Base-by-base conservation (phyloP, 768 basidiomycete species). In the Punctularia strigosozonata region DNA sequence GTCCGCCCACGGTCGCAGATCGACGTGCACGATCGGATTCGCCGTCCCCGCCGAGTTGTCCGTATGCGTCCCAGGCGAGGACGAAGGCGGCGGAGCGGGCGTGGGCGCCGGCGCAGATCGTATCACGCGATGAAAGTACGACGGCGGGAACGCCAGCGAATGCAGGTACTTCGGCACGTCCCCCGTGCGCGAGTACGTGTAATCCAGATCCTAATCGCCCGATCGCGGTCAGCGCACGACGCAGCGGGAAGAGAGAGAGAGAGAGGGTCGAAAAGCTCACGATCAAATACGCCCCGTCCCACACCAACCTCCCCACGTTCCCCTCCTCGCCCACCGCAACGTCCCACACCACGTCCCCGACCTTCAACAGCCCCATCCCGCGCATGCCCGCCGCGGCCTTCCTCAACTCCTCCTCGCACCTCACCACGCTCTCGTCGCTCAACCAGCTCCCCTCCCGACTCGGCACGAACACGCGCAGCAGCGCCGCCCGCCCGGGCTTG, bases 211-310 rank as follows among this genome's bases (percentile, higher is more conserved):
- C 87, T 90, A 50, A 19, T 17, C 23, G 30, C 33, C 6, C 14
- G 15, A 7, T 19, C 43, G 7, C 42, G 30, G 25, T 30, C 31
- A 31, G 21, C 19, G 19, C n/a, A n/a, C n/a, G n/a, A n/a, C n/a
- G n/a, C n/a, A n/a, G n/a, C n/a, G n/a, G n/a, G n/a, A 15, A 18
- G 19, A n/a, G 36, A 39, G 42, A 44, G 48, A n/a, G 35, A 43
- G 47, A 25, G 20, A 38, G 18, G 30, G 46, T 19, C 40, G 43
- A 41, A 47, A 21, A 66, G n/a, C 83, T 50, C 52, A 89, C 86
- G 49, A 90, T 76, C 5, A 90, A 66, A 59, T 87, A 90, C 43
- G 73, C 76, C n/a, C 87, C 87, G 52, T 89, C 88, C 86, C 86
- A 90, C 6, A 88, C 66, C 56, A 89, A 53, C 45, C 82, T 62